Conservation (phyloP, 1,139 yeast genomes). For the Meyerozyma carpophila region DNA sequence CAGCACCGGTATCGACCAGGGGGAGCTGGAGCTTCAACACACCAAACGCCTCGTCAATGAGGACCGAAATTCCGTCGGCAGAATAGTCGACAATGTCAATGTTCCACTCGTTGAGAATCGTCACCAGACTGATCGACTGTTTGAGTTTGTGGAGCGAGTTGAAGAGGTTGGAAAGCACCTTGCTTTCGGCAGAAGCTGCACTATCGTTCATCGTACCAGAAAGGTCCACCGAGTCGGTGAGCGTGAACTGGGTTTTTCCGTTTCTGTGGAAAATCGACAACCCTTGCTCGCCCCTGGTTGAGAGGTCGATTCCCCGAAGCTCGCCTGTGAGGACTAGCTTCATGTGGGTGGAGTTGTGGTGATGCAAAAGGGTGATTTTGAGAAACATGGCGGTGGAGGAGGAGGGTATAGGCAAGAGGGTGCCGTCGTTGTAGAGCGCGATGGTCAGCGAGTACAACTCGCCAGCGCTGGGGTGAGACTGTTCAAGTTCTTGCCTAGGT, state of each 20-base stretch:
- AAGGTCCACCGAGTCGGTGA: not conserved
- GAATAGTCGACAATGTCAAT: constrained; percentile 25
- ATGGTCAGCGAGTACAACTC: constrained; percentile 24
- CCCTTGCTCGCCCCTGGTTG: not conserved
- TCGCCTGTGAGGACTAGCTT: constrained; percentile 26
- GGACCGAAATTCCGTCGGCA: constrained; percentile 24
- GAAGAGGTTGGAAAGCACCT: constrained; percentile 23
- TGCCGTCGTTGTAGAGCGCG: constrained; percentile 28
- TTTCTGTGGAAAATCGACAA: not conserved
- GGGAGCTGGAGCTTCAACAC: constrained; percentile 22
- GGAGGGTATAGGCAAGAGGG: constrained; percentile 29
- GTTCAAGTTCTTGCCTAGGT: too few relatives aligned
- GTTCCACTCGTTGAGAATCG: constrained; percentile 26
- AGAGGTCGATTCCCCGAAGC: constrained; percentile 7
- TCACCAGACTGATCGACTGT: constrained; percentile 27
- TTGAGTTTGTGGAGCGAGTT: constrained; percentile 27
- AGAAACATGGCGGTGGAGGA: constrained; percentile 34
- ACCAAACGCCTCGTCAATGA: constrained; percentile 23
- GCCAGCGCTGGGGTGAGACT: too few relatives aligned
- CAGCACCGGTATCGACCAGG: constrained; percentile 4
- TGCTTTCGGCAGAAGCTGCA: constrained; percentile 1
- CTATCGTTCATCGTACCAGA: not conserved
- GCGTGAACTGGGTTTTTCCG: not conserved
- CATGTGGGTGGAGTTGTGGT: constrained; percentile 21
- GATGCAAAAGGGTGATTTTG: constrained; percentile 21